Evolutionary conservation across 352 stramenopile genomes (phyloP), one percentile per base, ranked within the genome.

Genomic region (Globisporangium radiosum): DNA sequence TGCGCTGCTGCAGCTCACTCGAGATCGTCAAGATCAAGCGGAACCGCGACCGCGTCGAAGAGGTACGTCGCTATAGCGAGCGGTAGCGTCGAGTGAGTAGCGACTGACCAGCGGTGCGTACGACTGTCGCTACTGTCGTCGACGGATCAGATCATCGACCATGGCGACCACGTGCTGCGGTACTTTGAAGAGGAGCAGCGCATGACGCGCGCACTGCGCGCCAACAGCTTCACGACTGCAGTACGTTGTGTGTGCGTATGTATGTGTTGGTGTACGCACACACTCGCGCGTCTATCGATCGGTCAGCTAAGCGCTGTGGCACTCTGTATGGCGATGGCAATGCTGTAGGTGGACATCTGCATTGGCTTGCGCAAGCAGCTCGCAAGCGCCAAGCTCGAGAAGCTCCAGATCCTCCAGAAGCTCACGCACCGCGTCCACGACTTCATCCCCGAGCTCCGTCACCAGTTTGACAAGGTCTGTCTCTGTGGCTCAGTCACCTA

Each of bases 11-110:
- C 52, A 94, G 80, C 17, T 90, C 84, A 3, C 51, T 94, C 8
- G 75, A 91, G 66, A 87, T 94, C 37, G 76, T 94, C 44, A 94
- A 94, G 63, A 87, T 70, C 2, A 92, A 90, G 57, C 59, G 82
- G 44, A 92, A 94, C 51, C 81, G 82, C 3, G 82, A 94, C 65
- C 81, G 81, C 15, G 78, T 94, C 13, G 68, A 73, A 49, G 81
- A 83, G 64, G 85, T 90, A 63, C 4, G 47, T 36, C n/a, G 3
- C 1, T 1, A 10, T 50, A 7, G 10, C 7, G 14, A 9, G 3
- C 5, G 7, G 7, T 33, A 33, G 25, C 25, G 25, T 33, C 25
- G 25, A 33, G 25, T 33, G 25, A 33, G 25, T 33, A 33, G 25
- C 25, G 25, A 33, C 25, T 33, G 25, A 33, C 25, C 25, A 33